Evolutionary conservation across 2,329 filamentous ascomycete genomes (phyloP).

Genomic region (Beauveria varroae): DNA sequence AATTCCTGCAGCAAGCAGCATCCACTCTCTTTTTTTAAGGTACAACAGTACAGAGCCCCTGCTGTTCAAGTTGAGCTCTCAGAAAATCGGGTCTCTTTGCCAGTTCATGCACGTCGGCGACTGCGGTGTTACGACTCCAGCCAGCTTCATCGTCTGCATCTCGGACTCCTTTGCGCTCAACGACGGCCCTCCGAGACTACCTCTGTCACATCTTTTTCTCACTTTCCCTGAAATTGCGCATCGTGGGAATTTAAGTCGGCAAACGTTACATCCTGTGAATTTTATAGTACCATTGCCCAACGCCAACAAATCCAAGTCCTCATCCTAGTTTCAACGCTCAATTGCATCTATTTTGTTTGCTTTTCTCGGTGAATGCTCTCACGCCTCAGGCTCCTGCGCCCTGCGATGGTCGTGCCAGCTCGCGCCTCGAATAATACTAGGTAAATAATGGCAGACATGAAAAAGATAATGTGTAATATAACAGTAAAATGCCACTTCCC

Average conservation of each 20-base stretch:
- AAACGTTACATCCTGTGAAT: not conserved
- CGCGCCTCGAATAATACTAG: not conserved
- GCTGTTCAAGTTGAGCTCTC: too few relatives aligned
- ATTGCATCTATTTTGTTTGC: constrained; percentile 1
- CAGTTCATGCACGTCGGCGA: not conserved
- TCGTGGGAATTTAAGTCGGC: too few relatives aligned
- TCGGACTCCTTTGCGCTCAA: not conserved
- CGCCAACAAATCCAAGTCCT: not conserved
- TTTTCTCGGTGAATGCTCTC: constrained; percentile 2
- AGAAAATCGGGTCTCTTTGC: not conserved
- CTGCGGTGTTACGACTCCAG: constrained; percentile 4
- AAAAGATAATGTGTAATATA: constrained; percentile 6
- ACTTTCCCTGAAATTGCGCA: not conserved
- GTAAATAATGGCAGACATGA: not conserved
- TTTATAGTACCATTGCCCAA: not conserved
- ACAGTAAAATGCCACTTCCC: not conserved
- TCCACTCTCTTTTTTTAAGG: too few relatives aligned
- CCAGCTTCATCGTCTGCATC: not conserved
- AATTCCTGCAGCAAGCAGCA: not conserved
- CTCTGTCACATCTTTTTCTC: not conserved
- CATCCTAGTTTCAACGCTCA: not conserved
- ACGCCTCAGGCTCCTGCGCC: not conserved
- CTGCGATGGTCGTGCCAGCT: not conserved
- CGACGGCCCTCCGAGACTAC: not conserved
- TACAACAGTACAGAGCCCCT: too few relatives aligned